phyloP scores from a whole-genome alignment of 2,329 filamentous ascomycete genomes.

The Rutstroemia sydowiana region DNA sequence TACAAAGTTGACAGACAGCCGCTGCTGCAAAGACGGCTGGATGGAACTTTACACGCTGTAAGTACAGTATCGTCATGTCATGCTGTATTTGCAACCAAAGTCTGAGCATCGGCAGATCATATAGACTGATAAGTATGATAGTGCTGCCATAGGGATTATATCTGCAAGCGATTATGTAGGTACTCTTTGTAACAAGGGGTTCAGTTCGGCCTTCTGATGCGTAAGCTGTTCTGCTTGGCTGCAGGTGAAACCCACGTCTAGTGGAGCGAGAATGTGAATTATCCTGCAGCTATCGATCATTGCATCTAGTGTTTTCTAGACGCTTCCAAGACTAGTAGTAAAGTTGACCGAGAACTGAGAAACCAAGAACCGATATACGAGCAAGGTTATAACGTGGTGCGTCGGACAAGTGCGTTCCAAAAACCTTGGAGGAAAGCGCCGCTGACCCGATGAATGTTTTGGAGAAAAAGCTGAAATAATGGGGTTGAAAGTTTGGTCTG shows the following conservation, averaged over 20 bases:
- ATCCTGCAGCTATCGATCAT: background rate
- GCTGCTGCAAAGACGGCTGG: background rate
- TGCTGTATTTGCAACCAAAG: background rate
- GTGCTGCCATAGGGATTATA: background rate
- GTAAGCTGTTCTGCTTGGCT: background rate
- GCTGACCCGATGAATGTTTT: conserved; percentile 3
- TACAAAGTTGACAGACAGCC: too few species aligned
- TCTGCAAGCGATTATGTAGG: background rate
- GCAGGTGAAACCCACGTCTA: background rate
- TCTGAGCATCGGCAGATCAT: background rate
- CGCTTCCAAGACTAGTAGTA: background rate
- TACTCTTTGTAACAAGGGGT: background rate
- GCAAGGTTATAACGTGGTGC: background rate
- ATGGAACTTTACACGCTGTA: background rate
- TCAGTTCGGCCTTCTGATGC: background rate
- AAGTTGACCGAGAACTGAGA: background rate
- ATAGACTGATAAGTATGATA: background rate
- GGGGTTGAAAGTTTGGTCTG: background rate
- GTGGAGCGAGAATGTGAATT: conserved; percentile 1
- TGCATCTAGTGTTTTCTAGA: background rate
- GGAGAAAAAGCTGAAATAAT: background rate
- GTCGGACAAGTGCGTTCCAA: background rate
- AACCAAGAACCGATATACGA: too few species aligned
- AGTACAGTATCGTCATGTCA: background rate
- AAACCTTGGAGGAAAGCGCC: background rate